These are phyloP conservation scores for Gardenia jasminoides DNA, from an alignment of 257 asterid species.

Conservation along the genomic window DNA sequence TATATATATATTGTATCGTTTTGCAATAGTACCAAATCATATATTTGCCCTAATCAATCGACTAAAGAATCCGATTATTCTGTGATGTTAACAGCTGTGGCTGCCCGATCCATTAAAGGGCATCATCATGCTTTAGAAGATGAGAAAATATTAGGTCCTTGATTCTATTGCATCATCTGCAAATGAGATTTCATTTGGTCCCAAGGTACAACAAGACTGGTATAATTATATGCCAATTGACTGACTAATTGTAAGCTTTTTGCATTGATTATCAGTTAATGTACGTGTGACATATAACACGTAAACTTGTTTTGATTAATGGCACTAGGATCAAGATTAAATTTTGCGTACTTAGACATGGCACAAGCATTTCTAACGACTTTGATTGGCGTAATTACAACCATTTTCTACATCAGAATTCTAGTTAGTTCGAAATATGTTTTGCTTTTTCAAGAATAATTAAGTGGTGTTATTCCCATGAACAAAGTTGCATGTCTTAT, in stretches of 20 bases:
- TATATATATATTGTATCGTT: neutral
- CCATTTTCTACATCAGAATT: too few relatives aligned
- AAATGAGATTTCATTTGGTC: neutral
- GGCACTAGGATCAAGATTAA: too few relatives aligned
- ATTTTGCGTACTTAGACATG: too few relatives aligned
- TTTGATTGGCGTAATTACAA: too few relatives aligned
- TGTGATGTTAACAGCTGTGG: slow-evolving; percentile 33
- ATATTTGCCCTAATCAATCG: neutral
- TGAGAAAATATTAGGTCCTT: neutral
- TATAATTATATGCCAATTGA: neutral
- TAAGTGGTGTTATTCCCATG: too few relatives aligned
- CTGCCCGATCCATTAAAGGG: neutral
- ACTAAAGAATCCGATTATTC: neutral
- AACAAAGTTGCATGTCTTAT: neutral
- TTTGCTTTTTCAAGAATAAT: too few relatives aligned
- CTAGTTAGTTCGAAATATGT: too few relatives aligned
- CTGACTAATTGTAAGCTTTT: too few relatives aligned
- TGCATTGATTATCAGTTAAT: neutral
- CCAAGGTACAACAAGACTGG: neutral
- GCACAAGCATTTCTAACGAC: too few relatives aligned
- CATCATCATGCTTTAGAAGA: neutral
- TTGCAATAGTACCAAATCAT: neutral
- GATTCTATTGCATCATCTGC: neutral
- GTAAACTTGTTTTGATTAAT: neutral
- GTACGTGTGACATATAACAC: neutral